Evolutionary conservation across 2,329 filamentous ascomycete genomes (phyloP).

Genomic region (Aspergillus quadrilineatus): DNA sequence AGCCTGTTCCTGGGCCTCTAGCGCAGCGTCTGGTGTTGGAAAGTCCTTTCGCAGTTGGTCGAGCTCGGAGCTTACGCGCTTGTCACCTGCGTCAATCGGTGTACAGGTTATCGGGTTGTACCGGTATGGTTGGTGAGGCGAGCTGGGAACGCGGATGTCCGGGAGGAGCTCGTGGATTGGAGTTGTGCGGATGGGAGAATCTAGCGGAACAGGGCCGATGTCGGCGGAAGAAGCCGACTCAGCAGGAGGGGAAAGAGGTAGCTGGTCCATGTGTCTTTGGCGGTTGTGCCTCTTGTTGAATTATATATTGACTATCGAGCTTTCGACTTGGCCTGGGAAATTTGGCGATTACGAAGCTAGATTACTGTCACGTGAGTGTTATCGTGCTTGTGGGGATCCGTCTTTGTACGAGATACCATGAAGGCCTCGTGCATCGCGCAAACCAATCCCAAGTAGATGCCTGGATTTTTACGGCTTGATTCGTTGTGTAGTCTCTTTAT

Average conservation of each 20-base stretch:
- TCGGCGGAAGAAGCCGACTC: constrained; percentile 26
- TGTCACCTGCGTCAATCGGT: constrained; percentile 32
- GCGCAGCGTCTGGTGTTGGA: constrained; percentile 34
- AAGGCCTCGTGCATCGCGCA: no score
- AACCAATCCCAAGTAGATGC: no score
- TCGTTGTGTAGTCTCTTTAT: constrained; percentile 6
- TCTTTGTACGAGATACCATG: neutral
- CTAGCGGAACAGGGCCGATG: constrained; percentile 31
- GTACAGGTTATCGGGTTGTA: constrained; percentile 43
- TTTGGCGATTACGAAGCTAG: neutral
- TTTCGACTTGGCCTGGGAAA: no score
- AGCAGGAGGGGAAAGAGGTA: constrained; percentile 37
- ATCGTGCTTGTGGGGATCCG: neutral
- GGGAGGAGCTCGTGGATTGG: constrained; percentile 41
- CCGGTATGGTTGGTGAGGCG: constrained; percentile 31
- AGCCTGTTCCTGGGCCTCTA: constrained; percentile 39
- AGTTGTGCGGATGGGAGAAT: constrained; percentile 37
- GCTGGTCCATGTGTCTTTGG: constrained; percentile 25
- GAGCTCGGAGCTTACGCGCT: constrained; percentile 28
- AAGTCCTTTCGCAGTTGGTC: constrained; percentile 39
- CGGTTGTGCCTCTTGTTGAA: neutral
- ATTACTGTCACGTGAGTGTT: neutral
- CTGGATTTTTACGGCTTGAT: neutral
- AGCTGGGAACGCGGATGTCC: constrained; percentile 41
- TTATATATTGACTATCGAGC: neutral